These are phyloP conservation scores for Hemileccinum impolitum DNA, from an alignment of 768 basidiomycete genomes.

Conservation along the genomic window DNA sequence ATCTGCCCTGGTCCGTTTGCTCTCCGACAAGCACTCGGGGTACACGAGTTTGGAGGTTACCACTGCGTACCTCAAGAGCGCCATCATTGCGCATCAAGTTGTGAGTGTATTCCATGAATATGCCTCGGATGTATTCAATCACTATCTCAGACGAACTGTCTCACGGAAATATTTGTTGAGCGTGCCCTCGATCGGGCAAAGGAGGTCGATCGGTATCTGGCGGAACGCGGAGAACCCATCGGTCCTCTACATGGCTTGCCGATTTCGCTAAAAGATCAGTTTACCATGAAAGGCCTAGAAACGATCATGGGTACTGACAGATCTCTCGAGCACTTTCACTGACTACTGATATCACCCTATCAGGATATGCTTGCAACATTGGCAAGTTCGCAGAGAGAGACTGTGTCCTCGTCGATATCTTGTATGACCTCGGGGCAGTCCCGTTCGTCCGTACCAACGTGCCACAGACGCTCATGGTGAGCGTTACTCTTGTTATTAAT, in stretches of 20 bases:
- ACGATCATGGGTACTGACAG: conserved; percentile 47
- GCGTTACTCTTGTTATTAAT: not conserved
- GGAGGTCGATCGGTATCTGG: conserved; percentile 23
- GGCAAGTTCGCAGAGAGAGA: conserved; percentile 58
- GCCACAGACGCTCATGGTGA: conserved; percentile 74
- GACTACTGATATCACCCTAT: conserved; percentile 27
- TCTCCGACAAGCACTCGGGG: conserved; percentile 17
- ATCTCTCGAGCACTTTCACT: not conserved
- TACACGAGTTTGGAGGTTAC: conserved; percentile 28
- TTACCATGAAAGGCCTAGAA: conserved; percentile 59
- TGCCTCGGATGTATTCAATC: not conserved
- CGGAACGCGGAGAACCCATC: conserved; percentile 18
- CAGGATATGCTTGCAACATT: conserved; percentile 48
- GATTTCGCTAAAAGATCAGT: conserved; percentile 42
- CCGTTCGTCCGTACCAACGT: conserved; percentile 73
- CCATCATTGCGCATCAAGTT: conserved; percentile 24
- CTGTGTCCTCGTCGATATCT: conserved; percentile 60
- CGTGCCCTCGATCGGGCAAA: conserved; percentile 24
- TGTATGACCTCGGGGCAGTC: conserved; percentile 66
- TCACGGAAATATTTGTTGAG: conserved; percentile 27
- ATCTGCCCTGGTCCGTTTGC: conserved; percentile 17
- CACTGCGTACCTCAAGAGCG: conserved; percentile 28
- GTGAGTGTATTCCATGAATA: conserved; percentile 11
- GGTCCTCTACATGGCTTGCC: conserved; percentile 54
- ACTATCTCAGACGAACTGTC: conserved; percentile 24